Conservation (phyloP, 169 alveolate species). For the Eimeria tenella region DNA sequence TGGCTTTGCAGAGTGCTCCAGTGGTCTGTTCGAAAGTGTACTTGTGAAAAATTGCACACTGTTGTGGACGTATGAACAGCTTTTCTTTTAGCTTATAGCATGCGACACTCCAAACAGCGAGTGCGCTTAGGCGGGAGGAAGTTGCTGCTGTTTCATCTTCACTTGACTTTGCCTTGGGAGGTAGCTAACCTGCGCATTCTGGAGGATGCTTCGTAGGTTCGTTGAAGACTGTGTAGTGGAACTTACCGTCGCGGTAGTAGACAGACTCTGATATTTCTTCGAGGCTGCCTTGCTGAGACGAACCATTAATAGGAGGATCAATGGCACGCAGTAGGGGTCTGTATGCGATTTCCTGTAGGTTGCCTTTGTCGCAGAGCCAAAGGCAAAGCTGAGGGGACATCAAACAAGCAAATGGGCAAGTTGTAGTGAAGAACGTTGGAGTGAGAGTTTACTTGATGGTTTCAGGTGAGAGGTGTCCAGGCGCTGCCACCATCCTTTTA, state of each 20-base stretch:
- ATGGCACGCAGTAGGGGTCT: neutral
- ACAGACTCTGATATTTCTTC: neutral
- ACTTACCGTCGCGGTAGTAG: conserved; percentile 3
- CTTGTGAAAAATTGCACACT: too few relatives aligned
- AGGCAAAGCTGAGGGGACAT: conserved; percentile 7
- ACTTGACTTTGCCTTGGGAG: neutral
- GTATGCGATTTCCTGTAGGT: conserved; percentile 38
- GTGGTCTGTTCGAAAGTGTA: neutral
- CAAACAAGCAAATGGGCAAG: neutral
- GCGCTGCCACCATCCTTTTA: too few relatives aligned
- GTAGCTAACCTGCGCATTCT: neutral
- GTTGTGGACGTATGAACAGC: too few relatives aligned
- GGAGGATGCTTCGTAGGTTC: too few relatives aligned
- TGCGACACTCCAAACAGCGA: too few relatives aligned
- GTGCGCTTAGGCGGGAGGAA: too few relatives aligned
- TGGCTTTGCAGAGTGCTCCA: neutral
- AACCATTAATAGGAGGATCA: neutral
- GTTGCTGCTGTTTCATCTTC: neutral
- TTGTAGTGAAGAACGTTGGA: too few relatives aligned
- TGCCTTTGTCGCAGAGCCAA: conserved; percentile 47
- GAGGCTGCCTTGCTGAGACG: neutral
- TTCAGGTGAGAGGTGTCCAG: too few relatives aligned
- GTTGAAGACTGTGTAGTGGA: neutral
- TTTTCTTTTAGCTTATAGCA: too few relatives aligned
- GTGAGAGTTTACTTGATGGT: too few relatives aligned